phyloP scores from a whole-genome alignment of 2,329 filamentous ascomycete genomes.

The Cladophialophora bantiana region DNA sequence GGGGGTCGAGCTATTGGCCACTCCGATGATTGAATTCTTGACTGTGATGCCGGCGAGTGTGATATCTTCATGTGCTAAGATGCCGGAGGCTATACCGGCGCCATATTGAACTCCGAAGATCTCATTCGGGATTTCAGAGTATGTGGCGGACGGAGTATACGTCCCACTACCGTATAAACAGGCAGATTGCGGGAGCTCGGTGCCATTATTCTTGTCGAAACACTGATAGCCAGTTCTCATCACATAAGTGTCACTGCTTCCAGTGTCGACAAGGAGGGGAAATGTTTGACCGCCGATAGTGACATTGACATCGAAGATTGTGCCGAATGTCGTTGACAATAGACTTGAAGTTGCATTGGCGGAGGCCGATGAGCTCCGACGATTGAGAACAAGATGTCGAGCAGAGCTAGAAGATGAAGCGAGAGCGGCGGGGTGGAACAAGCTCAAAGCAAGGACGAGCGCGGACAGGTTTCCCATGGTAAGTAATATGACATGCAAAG shows the following conservation, averaged over 20 bases:
- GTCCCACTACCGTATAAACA: conserved; percentile 38
- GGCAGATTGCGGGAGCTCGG: conserved; percentile 18
- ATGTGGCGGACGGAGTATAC: conserved; percentile 35
- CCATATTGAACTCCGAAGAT: conserved; percentile 41
- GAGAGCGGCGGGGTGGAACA: neutral
- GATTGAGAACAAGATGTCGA: conserved; percentile 17
- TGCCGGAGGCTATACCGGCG: conserved; percentile 40
- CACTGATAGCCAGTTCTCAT: conserved; percentile 47
- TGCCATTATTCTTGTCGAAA: conserved; percentile 39
- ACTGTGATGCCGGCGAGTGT: conserved; percentile 40
- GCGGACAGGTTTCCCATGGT: conserved; percentile 1
- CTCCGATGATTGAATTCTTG: conserved; percentile 54
- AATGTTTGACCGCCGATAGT: conserved; percentile 47
- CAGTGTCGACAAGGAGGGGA: conserved; percentile 55
- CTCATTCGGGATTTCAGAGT: conserved; percentile 38
- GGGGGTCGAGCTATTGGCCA: conserved; percentile 54
- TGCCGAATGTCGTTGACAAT: conserved; percentile 17
- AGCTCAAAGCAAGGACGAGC: conserved; percentile 1
- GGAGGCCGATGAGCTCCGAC: conserved; percentile 1
- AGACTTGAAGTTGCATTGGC: conserved; percentile 8
- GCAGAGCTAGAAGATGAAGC: conserved; percentile 3
- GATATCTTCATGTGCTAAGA: conserved; percentile 40
- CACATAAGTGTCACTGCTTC: conserved; percentile 58
- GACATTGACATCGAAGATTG: conserved; percentile 27
- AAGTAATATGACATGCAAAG: neutral